phyloP scores from a whole-genome alignment of 805 yeast species.

The Candida ortonii region DNA sequence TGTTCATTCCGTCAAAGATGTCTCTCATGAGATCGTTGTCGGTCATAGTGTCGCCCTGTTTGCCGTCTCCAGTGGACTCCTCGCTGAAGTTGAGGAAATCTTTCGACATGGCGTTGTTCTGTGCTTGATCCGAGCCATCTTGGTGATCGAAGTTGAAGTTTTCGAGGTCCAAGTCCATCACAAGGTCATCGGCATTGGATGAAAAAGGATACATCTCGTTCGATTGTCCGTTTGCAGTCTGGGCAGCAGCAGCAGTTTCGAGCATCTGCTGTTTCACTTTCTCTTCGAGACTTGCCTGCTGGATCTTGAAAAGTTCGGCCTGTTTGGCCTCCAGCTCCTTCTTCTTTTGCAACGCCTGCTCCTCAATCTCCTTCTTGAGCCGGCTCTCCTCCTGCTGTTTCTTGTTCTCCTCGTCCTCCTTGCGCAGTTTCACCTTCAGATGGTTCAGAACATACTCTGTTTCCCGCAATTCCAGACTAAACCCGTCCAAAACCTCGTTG shows the following conservation, averaged over 20 bases:
- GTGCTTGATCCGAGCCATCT: constrained; percentile 2
- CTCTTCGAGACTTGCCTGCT: constrained; percentile 11
- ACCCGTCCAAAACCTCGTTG: constrained; percentile 30
- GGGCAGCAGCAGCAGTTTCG: constrained; percentile 3
- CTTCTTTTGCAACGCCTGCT: constrained; percentile 18
- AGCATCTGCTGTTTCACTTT: constrained; percentile 10
- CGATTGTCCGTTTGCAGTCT: constrained; percentile 4
- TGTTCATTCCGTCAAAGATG: constrained; percentile 8
- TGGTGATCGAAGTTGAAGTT: constrained; percentile 25
- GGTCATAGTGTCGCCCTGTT: constrained; percentile 5
- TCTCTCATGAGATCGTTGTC: constrained; percentile 10
- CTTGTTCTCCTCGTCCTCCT: constrained; percentile 25
- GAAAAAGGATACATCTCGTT: constrained; percentile 3
- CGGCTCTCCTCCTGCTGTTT: constrained; percentile 23
- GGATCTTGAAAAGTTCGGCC: constrained; percentile 14
- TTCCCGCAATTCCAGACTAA: constrained; percentile 27
- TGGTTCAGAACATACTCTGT: constrained; percentile 28
- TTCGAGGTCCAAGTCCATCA: constrained; percentile 29
- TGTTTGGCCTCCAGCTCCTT: constrained; percentile 17
- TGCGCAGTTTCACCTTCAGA: constrained; percentile 26
- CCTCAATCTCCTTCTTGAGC: constrained; percentile 21
- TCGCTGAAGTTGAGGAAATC: constrained; percentile 21
- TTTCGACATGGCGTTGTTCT: constrained; percentile 5
- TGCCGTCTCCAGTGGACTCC: constrained; percentile 1
- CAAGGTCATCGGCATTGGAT: constrained; percentile 22